A percentile compares a stretch with the other conserved stretches of the same genome.
These are phyloP conservation scores for Cornus controversa DNA, from an alignment of 148 eudicot species.

Conservation along the genomic window DNA sequence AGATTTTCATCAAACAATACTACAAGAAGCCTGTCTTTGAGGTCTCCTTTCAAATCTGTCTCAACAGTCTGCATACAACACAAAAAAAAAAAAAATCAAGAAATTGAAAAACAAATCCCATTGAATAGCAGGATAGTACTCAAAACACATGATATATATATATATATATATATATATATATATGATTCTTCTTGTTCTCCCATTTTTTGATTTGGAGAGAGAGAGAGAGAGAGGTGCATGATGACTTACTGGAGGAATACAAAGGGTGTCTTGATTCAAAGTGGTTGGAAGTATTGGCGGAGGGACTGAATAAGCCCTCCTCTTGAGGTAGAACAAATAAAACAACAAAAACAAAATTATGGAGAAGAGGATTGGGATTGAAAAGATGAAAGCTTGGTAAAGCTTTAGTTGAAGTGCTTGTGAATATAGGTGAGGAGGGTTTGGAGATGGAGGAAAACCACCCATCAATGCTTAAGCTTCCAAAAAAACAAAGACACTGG, in stretches of 20 bases:
- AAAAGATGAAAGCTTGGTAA: conserved; percentile 59
- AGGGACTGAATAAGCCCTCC: conserved; percentile 36
- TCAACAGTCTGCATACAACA: conserved; percentile 29
- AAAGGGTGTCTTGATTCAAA: conserved; percentile 22
- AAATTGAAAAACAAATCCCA: too few relatives aligned
- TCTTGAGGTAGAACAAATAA: conserved; percentile 58
- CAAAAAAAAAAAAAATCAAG: not conserved
- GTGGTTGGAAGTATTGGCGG: conserved; percentile 20
- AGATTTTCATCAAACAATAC: conserved; percentile 53
- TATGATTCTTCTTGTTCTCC: too few relatives aligned
- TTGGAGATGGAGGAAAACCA: conserved; percentile 18
- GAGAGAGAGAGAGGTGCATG: not conserved
- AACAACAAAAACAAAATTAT: conserved; percentile 56
- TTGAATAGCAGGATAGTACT: too few relatives aligned
- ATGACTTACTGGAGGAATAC: conserved; percentile 34
- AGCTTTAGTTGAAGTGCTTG: conserved; percentile 52
- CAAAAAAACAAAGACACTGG: not conserved
- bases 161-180: not conserved
- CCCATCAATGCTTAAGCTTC: conserved; percentile 10
- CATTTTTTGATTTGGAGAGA: too few relatives aligned
- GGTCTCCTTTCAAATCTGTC: conserved; percentile 38
- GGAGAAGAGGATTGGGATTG: conserved; percentile 56
- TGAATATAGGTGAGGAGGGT: conserved; percentile 41
- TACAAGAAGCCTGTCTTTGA: conserved; percentile 40
- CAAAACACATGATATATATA: too few relatives aligned